Evolutionary conservation across 495 filamentous ascomycete genomes (phyloP).

Genomic region (Penicillium subrubescens): DNA sequence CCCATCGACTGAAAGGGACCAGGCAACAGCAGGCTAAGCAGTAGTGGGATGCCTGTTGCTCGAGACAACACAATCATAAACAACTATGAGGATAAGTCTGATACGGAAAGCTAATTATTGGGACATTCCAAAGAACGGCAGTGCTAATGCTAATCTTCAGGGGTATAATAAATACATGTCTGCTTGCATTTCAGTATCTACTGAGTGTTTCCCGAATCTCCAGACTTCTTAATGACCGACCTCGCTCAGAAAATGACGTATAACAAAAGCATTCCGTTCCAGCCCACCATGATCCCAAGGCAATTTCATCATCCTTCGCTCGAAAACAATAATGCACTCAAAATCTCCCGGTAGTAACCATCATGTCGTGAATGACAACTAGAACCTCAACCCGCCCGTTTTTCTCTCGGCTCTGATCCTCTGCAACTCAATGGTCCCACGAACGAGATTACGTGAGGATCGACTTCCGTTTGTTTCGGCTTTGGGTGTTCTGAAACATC

Average conservation of each 20-base stretch:
- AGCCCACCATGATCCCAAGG: neutral
- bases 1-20: neutral
- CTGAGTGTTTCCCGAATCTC: neutral
- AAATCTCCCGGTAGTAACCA: neutral
- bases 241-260: neutral
- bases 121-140: neutral
- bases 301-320: neutral
- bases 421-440: neutral
- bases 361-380: neutral
- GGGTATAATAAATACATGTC: slow-evolving; percentile 19
- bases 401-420: neutral
- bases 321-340: no score
- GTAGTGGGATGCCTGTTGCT: neutral
- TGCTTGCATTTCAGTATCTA: neutral
- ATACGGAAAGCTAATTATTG: neutral
- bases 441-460: slow-evolving; percentile 18
- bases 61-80: neutral
- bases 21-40: neutral
- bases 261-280: neutral
- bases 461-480: slow-evolving; percentile 19
- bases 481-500: slow-evolving; percentile 7
- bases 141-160: slow-evolving; percentile 9
- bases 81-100: neutral
- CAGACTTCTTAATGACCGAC: neutral
- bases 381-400: neutral